Base-by-base conservation (phyloP, 495 filamentous ascomycete species). In the Penicillium verhagenii region DNA sequence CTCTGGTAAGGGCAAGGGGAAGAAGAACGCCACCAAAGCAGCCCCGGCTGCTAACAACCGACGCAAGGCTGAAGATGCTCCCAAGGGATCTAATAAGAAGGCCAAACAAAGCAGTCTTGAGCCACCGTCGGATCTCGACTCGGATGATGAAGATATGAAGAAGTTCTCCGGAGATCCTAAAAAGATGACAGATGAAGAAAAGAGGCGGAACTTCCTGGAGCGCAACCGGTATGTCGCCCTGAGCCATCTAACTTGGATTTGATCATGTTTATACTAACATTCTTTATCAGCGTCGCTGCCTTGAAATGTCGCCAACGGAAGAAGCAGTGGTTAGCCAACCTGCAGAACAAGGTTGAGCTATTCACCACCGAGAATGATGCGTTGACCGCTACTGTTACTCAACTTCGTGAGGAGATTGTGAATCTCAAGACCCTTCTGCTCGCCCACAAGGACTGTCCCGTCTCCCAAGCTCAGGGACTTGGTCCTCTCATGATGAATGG, bases 151-250 rank as follows among this genome's bases (percentile, higher is more conserved):
- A 9, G 77, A 82, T 44, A 77, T 66, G 71, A 77, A 56, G 63
- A 76, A 59, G 53, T 48, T 31, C 42, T 69, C 43, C 51, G 69
- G 43, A 50, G 73, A 72, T 55, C 72, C 64, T 37, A 89, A 86
- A 77, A 98, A 97, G 76, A 97, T 97, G 95, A 97, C 94, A 11
- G 94, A 98, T 59, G 94, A 97, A 66, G 94, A 98, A 73, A 98
- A 98, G 79, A 76, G 94, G 35, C 96, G 94, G 76, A 98, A 98
- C 64, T 98, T 98, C 72, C 77, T 98, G 8, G 94, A 98, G 62
- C 79, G 94, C 28, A 98, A 98, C 70, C 82, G 94, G 94, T 97
- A 83, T 63, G 89, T 78, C n/a, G 8, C 20, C 5, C 43, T 23
- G 11, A 8, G 2, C 13, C 20, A 44, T 8, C 11, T 6, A 10